Evolutionary conservation across 306 rosid genomes (phyloP).

Genomic region (Fragaria ananassa): DNA sequence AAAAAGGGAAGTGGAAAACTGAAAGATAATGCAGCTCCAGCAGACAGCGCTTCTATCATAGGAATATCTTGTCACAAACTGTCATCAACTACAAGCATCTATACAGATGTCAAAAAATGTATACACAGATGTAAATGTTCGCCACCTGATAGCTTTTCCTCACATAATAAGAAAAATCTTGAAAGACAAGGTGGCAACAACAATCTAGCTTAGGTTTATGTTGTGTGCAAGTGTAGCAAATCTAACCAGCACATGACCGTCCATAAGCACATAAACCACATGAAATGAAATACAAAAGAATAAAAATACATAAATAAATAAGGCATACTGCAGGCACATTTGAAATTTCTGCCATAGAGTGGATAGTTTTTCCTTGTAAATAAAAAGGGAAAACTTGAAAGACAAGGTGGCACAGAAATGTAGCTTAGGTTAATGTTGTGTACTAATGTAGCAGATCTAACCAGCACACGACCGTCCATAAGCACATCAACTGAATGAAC

Average conservation of each 20-base stretch:
- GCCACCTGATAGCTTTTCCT: constrained; percentile 23
- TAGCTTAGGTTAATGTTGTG: constrained; percentile 38
- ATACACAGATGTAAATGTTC: not conserved
- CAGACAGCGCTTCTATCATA: not conserved
- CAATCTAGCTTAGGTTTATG: constrained; percentile 35
- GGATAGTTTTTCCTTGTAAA: constrained; percentile 22
- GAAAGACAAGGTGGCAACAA: constrained; percentile 32
- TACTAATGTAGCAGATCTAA: constrained; percentile 30
- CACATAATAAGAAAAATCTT: constrained; percentile 16
- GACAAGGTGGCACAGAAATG: constrained; percentile 32
- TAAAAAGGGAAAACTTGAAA: constrained; percentile 27
- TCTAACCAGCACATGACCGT: constrained; percentile 42
- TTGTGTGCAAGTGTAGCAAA: constrained; percentile 28
- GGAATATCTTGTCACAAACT: constrained; percentile 42
- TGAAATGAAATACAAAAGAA: not conserved
- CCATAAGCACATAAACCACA: constrained; percentile 31
- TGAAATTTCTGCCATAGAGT: constrained; percentile 8
- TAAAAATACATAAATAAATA: not conserved
- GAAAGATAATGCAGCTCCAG: not conserved
- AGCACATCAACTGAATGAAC: constrained; percentile 18
- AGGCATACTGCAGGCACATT: too few relatives aligned
- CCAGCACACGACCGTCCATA: constrained; percentile 47
- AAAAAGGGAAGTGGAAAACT: not conserved
- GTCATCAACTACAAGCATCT: constrained; percentile 20
- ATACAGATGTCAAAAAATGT: not conserved